Evolutionary conservation across 2,329 filamentous ascomycete genomes (phyloP).

Genomic region (Xylariaceae sp.): DNA sequence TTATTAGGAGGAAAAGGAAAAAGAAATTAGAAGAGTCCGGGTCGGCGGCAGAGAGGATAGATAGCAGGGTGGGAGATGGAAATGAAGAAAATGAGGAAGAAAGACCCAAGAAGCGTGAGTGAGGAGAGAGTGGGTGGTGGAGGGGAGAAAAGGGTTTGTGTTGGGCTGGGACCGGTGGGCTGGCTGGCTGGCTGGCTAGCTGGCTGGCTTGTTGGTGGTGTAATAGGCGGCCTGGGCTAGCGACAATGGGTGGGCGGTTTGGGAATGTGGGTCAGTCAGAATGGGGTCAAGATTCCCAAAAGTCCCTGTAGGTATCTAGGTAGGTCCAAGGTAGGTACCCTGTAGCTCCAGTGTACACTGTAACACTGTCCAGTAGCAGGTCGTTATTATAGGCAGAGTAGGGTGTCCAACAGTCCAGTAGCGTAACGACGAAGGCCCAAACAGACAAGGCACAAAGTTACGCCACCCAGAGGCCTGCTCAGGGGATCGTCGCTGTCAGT

Average conservation of each 20-base stretch:
- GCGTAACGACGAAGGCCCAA: constrained; percentile 3
- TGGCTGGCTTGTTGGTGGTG: constrained; percentile 16
- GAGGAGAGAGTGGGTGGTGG: constrained; percentile 39
- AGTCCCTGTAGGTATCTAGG: neutral
- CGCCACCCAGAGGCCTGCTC: constrained; percentile 41
- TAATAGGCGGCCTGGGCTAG: constrained; percentile 20
- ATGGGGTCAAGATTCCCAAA: constrained; percentile 7
- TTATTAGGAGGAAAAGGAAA: constrained; percentile 28
- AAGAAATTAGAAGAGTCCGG: constrained; percentile 28
- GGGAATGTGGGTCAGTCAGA: constrained; percentile 16
- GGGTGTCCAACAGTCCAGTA: neutral
- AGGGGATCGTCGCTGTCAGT: constrained; percentile 33
- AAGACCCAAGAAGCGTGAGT: constrained; percentile 35
- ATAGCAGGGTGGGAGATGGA: constrained; percentile 25
- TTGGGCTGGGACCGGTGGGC: constrained; percentile 34
- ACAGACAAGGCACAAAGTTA: constrained; percentile 32
- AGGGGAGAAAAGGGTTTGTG: constrained; percentile 32
- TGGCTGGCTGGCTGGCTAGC: constrained; percentile 23
- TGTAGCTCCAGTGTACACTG: constrained; percentile 8
- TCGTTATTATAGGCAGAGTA: neutral
- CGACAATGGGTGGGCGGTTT: constrained; percentile 19
- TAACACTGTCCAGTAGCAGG: constrained; percentile 12
- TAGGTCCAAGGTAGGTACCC: neutral
- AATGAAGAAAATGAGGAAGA: constrained; percentile 27
- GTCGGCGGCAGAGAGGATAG: constrained; percentile 28